phyloP scores from a whole-genome alignment of 2,329 filamentous ascomycete genomes.

The Beauveria pseudobassiana region DNA sequence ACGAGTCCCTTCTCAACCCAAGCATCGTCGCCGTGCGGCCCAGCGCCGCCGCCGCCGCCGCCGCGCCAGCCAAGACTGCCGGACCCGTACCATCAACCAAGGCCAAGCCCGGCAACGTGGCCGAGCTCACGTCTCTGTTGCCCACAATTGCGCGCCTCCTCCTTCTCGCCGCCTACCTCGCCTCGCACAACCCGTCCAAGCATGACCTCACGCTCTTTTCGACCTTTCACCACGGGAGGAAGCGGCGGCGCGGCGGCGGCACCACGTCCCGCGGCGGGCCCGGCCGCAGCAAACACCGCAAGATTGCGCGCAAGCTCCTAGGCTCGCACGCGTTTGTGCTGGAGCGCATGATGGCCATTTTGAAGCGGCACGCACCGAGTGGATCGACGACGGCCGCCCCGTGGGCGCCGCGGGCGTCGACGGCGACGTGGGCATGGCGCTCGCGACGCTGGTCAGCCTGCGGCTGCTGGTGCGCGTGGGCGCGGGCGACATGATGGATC shows the following conservation, averaged over 20 bases:
- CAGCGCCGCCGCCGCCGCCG: conserved; percentile 27
- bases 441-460: conserved; percentile 67
- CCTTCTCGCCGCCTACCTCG: conserved; percentile 70
- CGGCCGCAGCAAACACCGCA: conserved; percentile 49
- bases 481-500: conserved; percentile 57
- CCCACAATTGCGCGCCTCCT: conserved; percentile 68
- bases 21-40: conserved; percentile 41
- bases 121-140: conserved; percentile 49
- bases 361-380: conserved; percentile 54
- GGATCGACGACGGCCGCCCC: conserved; percentile 30
- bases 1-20: conserved; percentile 62
- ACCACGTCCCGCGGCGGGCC: conserved; percentile 22
- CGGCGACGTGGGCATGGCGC: conserved; percentile 52
- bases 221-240: conserved; percentile 52
- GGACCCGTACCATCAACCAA: neutral
- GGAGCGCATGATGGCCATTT: conserved; percentile 73
- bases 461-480: conserved; percentile 61
- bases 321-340: conserved; percentile 70
- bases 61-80: neutral
- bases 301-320: conserved; percentile 69
- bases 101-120: conserved; percentile 17
- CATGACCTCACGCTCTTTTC: conserved; percentile 71
- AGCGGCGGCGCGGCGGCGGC: conserved; percentile 41
- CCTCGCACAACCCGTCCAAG: conserved; percentile 70
- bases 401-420: conserved; percentile 32